Base-by-base conservation (phyloP, 2,329 filamentous ascomycete species). In the Cyclaneusma minus region DNA sequence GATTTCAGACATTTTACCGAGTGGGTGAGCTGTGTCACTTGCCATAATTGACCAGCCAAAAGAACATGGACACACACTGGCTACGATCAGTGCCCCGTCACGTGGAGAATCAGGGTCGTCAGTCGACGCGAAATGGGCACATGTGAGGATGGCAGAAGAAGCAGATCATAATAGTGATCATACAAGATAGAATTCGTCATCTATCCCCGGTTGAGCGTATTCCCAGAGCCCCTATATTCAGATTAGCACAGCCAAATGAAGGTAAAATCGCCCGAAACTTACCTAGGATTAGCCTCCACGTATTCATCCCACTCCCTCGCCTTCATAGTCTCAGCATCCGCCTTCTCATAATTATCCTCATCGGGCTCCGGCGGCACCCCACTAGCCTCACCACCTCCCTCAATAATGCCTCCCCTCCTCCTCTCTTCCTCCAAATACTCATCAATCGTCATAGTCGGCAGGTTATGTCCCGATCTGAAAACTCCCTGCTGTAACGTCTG, bases 371-470 rank as follows among this genome's bases (percentile, higher is more conserved):
- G 68, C 35, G 63, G 61, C 14, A 69, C 56, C 10, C 66, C 69
- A 39, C 73, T 79, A 37, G 76, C 69, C 42, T 80, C 79, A 11
- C 85, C 85, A 16, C 84, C 84, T 18, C 85, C 89, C 45, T 94
- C 79, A 29, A 95, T 81, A 31, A 98, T 85, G 12, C 82, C 82
- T 10, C 89, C 89, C 35, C 80, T 62, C 38, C 68, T 66, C 44
- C 68, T 67, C 56, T 95, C 89, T 51, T 95, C 87, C 27, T 91
- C 89, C 10, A 98, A 60, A 45, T 95, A 98, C 55, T 98, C 89
- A 41, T 98, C 89, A 34, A 98, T 94, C 2, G 72, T 81, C 89
- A 98, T 95, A 3, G 89, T 95, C 1, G 89, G 89, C 31, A 98
- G 56, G 52, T 82, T 94, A 49, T 98, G 89, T 6, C 89, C 83